These are phyloP conservation scores for Lyophyllum decastes DNA, from an alignment of 768 basidiomycete genomes.

Conservation along the genomic window DNA sequence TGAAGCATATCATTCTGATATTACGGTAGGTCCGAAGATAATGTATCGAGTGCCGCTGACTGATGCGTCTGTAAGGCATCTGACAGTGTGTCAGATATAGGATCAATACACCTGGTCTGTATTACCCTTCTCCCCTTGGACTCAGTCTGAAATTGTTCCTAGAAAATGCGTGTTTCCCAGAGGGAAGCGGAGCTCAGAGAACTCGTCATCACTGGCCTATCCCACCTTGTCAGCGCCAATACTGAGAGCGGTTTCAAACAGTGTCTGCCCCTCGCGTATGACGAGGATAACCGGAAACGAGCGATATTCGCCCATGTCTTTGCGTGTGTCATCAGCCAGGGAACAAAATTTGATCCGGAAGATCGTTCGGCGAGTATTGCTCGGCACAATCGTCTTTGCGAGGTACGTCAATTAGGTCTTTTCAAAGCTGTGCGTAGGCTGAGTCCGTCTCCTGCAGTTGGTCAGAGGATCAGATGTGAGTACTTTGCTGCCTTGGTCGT, in stretches of 20 bases:
- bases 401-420: constrained; percentile 40
- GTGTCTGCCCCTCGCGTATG: constrained; percentile 78
- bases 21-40: constrained; percentile 32
- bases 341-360: constrained; percentile 72
- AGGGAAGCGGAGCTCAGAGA: constrained; percentile 69
- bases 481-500: neutral
- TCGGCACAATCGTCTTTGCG: constrained; percentile 55
- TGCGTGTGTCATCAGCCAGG: constrained; percentile 76
- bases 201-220: constrained; percentile 76
- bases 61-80: constrained; percentile 34
- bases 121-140: neutral
- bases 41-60: neutral
- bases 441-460: constrained; percentile 41
- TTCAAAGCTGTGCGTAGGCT: neutral
- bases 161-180: constrained; percentile 47
- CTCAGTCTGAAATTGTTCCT: constrained; percentile 24
- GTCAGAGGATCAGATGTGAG: constrained; percentile 76
- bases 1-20: constrained; percentile 51
- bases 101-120: constrained; percentile 46
- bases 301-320: constrained; percentile 86
- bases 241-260: constrained; percentile 89
- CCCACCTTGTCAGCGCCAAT: constrained; percentile 82
- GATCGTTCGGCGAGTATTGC: constrained; percentile 48
- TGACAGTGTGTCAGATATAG: constrained; percentile 52
- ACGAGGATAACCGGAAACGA: constrained; percentile 66